Conservation (phyloP, 257 asterid genomes). For the Fraxinus pennsylvanica region DNA sequence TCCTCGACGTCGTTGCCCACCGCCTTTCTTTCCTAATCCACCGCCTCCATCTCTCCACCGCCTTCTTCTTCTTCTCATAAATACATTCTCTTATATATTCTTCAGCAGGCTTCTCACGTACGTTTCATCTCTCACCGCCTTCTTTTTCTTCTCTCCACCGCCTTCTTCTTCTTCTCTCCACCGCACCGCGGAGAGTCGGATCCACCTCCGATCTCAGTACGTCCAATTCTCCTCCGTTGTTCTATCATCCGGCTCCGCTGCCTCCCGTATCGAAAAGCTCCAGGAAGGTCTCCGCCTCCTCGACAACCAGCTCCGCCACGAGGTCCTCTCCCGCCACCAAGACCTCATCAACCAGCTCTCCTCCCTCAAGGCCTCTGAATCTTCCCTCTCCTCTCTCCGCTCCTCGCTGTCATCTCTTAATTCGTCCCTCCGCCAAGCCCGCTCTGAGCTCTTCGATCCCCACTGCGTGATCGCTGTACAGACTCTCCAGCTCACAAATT, state of each 20-base stretch:
- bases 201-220: not conserved
- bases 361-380: no score
- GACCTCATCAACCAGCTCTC: conserved; percentile 47
- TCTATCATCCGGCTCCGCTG: conserved; percentile 92
- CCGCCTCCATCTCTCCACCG: no score
- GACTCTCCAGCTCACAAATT: conserved; percentile 69
- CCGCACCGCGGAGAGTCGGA: no score
- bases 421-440: conserved; percentile 67
- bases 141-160: no score
- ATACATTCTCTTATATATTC: no score
- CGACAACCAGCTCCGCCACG: conserved; percentile 77
- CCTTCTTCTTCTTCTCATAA: no score
- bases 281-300: conserved; percentile 83
- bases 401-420: conserved; percentile 35
- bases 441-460: conserved; percentile 84
- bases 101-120: no score
- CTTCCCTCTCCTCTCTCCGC: no score
- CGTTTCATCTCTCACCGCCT: no score
- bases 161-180: no score
- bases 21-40: no score
- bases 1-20: no score
- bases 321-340: conserved; percentile 82
- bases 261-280: conserved; percentile 86
- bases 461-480: conserved; percentile 57
- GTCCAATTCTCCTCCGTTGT: conserved; percentile 92